These are phyloP conservation scores for Vitis riparia DNA, from an alignment of 164 flowering plant genomes.

Conservation along the genomic window DNA sequence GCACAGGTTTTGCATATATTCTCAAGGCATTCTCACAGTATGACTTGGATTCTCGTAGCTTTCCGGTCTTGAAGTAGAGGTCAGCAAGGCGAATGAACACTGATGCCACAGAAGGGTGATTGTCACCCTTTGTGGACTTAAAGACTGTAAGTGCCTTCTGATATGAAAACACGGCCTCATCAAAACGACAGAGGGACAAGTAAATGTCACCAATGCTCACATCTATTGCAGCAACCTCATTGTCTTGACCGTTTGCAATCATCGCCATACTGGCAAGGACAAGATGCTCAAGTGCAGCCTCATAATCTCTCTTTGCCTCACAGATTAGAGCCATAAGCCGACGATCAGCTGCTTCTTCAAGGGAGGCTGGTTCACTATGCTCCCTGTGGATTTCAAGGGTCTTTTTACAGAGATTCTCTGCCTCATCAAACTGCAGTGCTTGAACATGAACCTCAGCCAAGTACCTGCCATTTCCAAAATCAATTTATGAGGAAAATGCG, in stretches of 20 bases:
- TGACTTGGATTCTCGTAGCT: slow-evolving; percentile 40
- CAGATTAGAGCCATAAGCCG: slow-evolving; percentile 42
- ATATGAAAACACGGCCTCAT: slow-evolving; percentile 44
- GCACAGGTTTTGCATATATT: slow-evolving; percentile 31
- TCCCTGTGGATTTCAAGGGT: slow-evolving; percentile 32
- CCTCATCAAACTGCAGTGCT: slow-evolving; percentile 45
- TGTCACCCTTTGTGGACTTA: slow-evolving; percentile 39
- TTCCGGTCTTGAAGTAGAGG: slow-evolving; percentile 38
- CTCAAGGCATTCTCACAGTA: slow-evolving; percentile 47
- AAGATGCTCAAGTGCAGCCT: slow-evolving; percentile 44
- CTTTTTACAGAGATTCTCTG: slow-evolving; percentile 33
- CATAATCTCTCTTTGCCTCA: slow-evolving; percentile 39
- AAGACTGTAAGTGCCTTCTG: slow-evolving; percentile 45
- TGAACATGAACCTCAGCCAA: slow-evolving; percentile 43
- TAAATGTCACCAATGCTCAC: slow-evolving; percentile 37
- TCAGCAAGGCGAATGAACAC: slow-evolving; percentile 41
- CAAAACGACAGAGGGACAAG: slow-evolving; percentile 32
- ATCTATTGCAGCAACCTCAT: slow-evolving; percentile 44
- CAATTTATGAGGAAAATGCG: neutral
- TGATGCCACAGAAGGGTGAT: slow-evolving; percentile 42
- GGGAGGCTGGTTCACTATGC: slow-evolving; percentile 30
- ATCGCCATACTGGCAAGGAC: slow-evolving; percentile 49
- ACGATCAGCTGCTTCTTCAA: slow-evolving; percentile 42
- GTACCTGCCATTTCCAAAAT: slow-evolving; percentile 25
- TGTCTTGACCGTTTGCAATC: slow-evolving; percentile 42